phyloP scores from a whole-genome alignment of 768 basidiomycete species.

The Amanita thiersii region DNA sequence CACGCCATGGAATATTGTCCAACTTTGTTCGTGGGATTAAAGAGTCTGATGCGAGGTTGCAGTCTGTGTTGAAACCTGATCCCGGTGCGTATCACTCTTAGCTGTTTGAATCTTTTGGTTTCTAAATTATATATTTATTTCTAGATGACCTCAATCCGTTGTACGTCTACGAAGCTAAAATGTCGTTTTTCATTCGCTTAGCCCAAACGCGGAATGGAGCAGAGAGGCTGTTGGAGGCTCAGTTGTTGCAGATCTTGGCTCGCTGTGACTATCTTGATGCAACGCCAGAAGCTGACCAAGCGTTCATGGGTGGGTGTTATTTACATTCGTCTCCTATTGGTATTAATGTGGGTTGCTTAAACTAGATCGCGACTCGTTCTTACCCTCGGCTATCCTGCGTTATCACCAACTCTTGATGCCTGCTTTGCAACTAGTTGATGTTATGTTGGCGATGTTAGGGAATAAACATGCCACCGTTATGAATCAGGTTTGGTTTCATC shows the following conservation, averaged over 20 bases:
- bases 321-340: too few relatives aligned
- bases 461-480: slow-evolving; percentile 56
- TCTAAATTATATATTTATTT: neutral
- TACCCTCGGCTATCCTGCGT: slow-evolving; percentile 79
- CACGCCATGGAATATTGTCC: slow-evolving; percentile 67
- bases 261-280: slow-evolving; percentile 86
- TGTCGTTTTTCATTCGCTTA: slow-evolving; percentile 82
- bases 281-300: slow-evolving; percentile 74
- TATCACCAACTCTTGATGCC: slow-evolving; percentile 91
- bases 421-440: slow-evolving; percentile 72
- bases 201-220: slow-evolving; percentile 79
- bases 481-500: slow-evolving; percentile 46
- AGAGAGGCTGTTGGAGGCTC: slow-evolving; percentile 74
- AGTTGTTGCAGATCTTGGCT: slow-evolving; percentile 63
- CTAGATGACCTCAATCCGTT: slow-evolving; percentile 83
- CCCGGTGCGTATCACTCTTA: slow-evolving; percentile 51
- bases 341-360: too few relatives aligned
- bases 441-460: slow-evolving; percentile 72
- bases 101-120: neutral
- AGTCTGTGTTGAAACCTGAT: slow-evolving; percentile 78
- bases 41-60: slow-evolving; percentile 69
- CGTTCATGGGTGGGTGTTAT: slow-evolving; percentile 59
- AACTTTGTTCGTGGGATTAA: slow-evolving; percentile 82
- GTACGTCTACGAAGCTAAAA: slow-evolving; percentile 93
- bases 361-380: slow-evolving; percentile 82